Base-by-base conservation (phyloP, 2,329 filamentous ascomycete species). In the Aspergillus cejpii region DNA sequence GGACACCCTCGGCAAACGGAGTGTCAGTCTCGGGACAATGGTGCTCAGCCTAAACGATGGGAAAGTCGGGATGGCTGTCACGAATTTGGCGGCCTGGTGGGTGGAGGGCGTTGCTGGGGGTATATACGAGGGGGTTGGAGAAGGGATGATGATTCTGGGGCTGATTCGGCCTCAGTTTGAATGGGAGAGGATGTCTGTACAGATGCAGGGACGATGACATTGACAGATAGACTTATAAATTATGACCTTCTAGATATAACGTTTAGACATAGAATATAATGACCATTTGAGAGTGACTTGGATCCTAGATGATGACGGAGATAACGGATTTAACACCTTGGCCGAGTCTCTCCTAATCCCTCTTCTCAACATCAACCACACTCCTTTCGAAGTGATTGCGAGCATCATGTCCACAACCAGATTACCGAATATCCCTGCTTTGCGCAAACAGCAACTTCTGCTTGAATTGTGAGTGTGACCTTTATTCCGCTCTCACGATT, bases 391-490 rank as follows among this genome's bases (percentile, higher is more conserved):
- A 28, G 14, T 37, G 34, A 36, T 36, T 28, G 26, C 42, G 31
- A 44, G 31, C 37, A 43, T 28, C 41, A 68, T 67, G 63, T 64
- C 64, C 43, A 62, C 64, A 28, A 59, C 55, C 43, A 62, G 55
- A 44, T 48, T 70, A 17, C 67, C 67, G 15, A 66, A 63, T 43
- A 60, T 70, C 40, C 67, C 71, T 27, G 75, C 76, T 21, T 72
- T 90, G 60, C 79, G 84, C 59, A 81, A 77, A 65, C 85, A 92
- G 65, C 84, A 89, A 61, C 76, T 92, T 39, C 75, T 89, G 31
- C 77, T 87, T 47, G 87, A 92, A 71, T 92, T 91, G 87, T 92
- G 73, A 55, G 83, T 56, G n/a, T 21, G 14, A 17, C 15, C n/a
- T 29, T 20, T 7, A 24, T 34, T 27, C n/a, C n/a, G 12, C 27